Base-by-base conservation (phyloP, 2,329 filamentous ascomycete species). In the Fusarium verticillioides region DNA sequence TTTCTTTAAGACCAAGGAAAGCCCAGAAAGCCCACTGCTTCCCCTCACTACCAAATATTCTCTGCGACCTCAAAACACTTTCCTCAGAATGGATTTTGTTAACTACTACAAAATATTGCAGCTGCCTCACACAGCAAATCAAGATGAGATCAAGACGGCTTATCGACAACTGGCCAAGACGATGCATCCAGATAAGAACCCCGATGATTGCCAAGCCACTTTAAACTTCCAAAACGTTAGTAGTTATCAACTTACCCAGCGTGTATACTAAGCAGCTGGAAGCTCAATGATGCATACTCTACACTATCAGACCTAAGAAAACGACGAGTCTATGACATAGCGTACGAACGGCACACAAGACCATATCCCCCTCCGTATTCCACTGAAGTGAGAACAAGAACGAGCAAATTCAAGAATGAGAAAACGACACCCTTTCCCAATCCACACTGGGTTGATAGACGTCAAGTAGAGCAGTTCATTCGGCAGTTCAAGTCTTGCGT, bases 101-200 rank as follows among this genome's bases (percentile, higher is more conserved):
- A 44, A 66, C 19, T 49, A 50, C 26, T 66, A 66, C n/a, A n/a
- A 16, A 2, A 8, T 40, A 7, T 28, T 66, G 5, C 30, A 21
- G 32, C 21, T 66, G 37, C n/a, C 39, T 7, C 32, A n/a, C 5
- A 58, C 50, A 26, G 63, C 63, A 10, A 40, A 50, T 30, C 19
- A n/a, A 15, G 43, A 23, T 19, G 53, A n/a, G 9, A 58, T 63
- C 21, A 66, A 46, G 44, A 11, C n/a, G 6, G 49, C 63, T 19
- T 66, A 52, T n/a, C 16, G 44, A 12, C 28, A 40, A 12, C 52
- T 63, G 18, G 60, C 44, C 16, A 43, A 30, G 19, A 39, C 9
- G 6, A 62, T 16, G 28, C 63, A 63, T 13, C 63, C 44, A 15
- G 43, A 63, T 32, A 66, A 63, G 28, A 57, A 66, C 11, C 30